Evolutionary conservation across 345 rosid genomes (phyloP).

Genomic region (Eucalyptus sp.): DNA sequence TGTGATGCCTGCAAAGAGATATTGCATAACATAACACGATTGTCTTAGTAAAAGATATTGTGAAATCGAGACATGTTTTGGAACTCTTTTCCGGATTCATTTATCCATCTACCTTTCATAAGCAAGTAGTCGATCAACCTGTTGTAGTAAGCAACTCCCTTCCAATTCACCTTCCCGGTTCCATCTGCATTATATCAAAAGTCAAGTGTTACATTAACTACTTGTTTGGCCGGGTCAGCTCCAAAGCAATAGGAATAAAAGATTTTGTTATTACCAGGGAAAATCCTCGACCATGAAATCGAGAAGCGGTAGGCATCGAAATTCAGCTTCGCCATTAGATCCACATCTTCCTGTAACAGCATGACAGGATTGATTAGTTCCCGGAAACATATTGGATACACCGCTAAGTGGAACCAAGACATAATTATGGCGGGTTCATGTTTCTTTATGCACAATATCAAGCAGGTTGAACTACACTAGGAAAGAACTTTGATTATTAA

Average conservation of each 20-base stretch:
- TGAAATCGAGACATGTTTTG: neutral
- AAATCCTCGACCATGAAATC: slow-evolving; percentile 97
- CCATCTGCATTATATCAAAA: slow-evolving; percentile 41
- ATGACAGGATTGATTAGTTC: neutral
- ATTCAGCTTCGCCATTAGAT: slow-evolving; percentile 65
- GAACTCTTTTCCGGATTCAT: neutral
- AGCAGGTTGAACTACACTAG: neutral
- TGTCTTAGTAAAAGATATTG: neutral
- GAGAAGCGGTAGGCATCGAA: slow-evolving; percentile 96
- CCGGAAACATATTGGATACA: neutral
- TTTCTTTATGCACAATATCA: neutral
- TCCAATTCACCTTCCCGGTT: slow-evolving; percentile 72
- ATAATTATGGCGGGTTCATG: neutral
- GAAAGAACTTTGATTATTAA: neutral
- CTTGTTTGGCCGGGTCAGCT: neutral
- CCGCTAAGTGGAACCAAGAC: neutral
- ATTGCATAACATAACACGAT: neutral
- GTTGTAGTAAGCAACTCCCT: slow-evolving; percentile 91
- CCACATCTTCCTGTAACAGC: slow-evolving; percentile 59
- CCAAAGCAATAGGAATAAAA: neutral
- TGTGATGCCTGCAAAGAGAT: slow-evolving; percentile 47
- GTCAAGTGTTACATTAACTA: neutral
- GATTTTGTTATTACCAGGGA: slow-evolving; percentile 44
- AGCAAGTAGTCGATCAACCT: slow-evolving; percentile 71
- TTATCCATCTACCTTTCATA: slow-evolving; percentile 31